phyloP scores from a whole-genome alignment of 352 stramenopile genomes.

The Blastocystis sp. region DNA sequence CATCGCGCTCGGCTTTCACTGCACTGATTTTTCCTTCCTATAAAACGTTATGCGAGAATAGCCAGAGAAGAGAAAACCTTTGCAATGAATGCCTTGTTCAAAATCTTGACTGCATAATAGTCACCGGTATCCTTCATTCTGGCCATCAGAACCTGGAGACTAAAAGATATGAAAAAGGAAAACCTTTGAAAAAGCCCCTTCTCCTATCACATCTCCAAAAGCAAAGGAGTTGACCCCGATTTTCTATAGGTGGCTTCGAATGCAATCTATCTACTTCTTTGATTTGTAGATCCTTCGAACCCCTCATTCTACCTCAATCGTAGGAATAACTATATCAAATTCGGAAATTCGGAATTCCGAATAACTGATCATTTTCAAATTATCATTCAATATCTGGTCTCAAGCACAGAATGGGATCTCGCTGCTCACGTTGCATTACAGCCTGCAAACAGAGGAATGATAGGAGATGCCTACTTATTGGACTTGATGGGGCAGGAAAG shows the following conservation, averaged over 20 bases:
- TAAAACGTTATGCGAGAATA: background rate
- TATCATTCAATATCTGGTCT: background rate
- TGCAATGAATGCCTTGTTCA: conserved; percentile 64
- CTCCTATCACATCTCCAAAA: conserved; percentile 38
- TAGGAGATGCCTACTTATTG: background rate
- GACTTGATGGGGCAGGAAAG: conserved; percentile 37
- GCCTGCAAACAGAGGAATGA: background rate
- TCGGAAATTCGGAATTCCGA: background rate
- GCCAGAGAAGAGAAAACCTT: background rate
- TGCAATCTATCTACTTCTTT: background rate
- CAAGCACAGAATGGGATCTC: background rate
- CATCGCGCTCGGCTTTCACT: conserved; percentile 66
- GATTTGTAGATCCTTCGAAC: background rate
- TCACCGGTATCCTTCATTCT: conserved; percentile 52
- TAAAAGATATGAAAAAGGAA: background rate
- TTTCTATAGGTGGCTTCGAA: background rate
- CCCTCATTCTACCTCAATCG: background rate
- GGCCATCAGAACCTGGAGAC: conserved; percentile 34
- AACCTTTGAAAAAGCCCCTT: conserved; percentile 43
- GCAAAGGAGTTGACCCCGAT: conserved; percentile 44
- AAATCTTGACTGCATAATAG: conserved; percentile 65
- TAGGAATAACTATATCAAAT: background rate
- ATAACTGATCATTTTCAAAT: background rate
- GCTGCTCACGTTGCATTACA: background rate
- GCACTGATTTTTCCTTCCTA: conserved; percentile 64